Conservation (phyloP, 2,329 filamentous ascomycete genomes). For the Ophiocordyceps unilateralis region DNA sequence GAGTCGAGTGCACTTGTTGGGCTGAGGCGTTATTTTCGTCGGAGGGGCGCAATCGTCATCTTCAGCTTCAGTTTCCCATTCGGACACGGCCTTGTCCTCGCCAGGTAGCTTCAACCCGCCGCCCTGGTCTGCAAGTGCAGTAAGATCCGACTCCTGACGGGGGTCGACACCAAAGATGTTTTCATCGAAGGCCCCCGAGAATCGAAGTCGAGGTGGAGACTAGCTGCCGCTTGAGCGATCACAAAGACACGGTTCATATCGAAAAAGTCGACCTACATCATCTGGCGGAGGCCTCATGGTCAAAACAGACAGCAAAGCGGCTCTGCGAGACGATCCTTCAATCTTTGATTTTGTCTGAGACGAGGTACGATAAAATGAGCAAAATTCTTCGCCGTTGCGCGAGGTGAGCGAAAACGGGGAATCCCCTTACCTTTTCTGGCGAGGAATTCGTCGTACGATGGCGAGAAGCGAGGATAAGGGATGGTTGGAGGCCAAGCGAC, state of each 20-base stretch:
- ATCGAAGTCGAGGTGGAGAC: not conserved
- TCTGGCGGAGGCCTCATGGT: not conserved
- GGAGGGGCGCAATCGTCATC: constrained; percentile 8
- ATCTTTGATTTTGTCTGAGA: not conserved
- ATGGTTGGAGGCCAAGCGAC: not conserved
- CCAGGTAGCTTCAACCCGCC: not conserved
- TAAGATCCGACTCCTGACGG: not conserved
- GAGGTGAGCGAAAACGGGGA: not conserved
- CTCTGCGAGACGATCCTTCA: too few relatives aligned
- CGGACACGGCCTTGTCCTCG: constrained; percentile 9
- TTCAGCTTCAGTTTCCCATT: constrained; percentile 14
- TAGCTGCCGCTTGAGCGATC: not conserved
- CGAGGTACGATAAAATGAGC: not conserved
- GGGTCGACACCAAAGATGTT: not conserved
- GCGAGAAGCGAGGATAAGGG: not conserved
- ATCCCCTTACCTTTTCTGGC: not conserved
- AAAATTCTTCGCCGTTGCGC: not conserved
- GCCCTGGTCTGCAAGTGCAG: not conserved
- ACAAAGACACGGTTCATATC: not conserved
- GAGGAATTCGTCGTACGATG: not conserved
- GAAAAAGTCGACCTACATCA: not conserved
- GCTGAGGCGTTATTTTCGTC: not conserved
- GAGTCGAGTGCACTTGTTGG: not conserved
- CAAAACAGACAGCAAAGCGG: too few relatives aligned
- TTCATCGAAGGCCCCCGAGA: not conserved